These are phyloP conservation scores for Penicillium polonicum DNA, from an alignment of 2,329 filamentous ascomycete genomes.

Conservation along the genomic window DNA sequence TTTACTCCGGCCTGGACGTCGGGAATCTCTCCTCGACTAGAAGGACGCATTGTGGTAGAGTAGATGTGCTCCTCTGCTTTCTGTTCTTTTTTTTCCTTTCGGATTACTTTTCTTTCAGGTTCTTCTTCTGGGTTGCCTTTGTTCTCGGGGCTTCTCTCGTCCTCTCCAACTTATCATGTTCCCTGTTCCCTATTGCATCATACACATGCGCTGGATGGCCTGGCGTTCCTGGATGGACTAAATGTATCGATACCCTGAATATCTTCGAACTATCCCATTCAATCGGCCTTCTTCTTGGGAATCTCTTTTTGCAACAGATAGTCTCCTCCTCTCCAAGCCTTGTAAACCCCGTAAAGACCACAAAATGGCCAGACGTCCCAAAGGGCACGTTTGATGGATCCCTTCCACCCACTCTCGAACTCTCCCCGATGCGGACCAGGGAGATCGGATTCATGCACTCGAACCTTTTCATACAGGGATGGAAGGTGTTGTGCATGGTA, in stretches of 20 bases:
- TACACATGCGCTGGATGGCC: neutral
- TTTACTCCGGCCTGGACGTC: conserved; percentile 71
- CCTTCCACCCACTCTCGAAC: conserved; percentile 13
- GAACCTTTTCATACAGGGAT: conserved; percentile 40
- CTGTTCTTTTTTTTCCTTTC: neutral
- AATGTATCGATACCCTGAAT: conserved; percentile 6
- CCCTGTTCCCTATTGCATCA: neutral
- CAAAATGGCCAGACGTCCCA: conserved; percentile 28
- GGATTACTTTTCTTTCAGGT: neutral
- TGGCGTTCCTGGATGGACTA: neutral
- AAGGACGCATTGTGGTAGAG: conserved; percentile 65
- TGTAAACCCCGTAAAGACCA: conserved; percentile 28
- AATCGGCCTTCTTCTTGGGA: conserved; percentile 8
- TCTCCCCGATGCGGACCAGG: conserved; percentile 14
- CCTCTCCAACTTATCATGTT: neutral
- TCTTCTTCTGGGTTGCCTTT: neutral
- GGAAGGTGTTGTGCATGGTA: conserved; percentile 39
- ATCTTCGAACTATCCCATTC: neutral
- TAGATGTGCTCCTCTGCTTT: neutral
- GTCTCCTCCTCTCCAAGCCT: conserved; percentile 26
- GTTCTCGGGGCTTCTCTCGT: neutral
- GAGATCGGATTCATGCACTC: conserved; percentile 14
- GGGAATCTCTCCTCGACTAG: conserved; percentile 73
- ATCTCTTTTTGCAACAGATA: conserved; percentile 21
- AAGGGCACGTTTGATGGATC: conserved; percentile 13